phyloP scores from a whole-genome alignment of 208 protist species.

The Acanthamoeba royreba region DNA sequence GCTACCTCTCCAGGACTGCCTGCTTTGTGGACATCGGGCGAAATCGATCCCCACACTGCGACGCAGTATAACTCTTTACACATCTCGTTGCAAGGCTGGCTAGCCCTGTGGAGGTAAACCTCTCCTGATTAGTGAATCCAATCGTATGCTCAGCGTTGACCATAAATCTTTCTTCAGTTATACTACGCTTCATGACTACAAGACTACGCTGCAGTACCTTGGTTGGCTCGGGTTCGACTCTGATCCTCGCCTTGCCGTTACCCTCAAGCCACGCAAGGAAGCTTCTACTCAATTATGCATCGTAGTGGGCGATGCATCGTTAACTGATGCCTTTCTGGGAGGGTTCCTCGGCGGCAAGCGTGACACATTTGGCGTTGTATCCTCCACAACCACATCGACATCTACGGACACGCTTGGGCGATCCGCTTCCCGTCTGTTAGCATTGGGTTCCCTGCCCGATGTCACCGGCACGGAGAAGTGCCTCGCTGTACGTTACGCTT shows the following conservation, averaged over 20 bases:
- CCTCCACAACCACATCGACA: background rate
- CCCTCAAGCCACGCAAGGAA: background rate
- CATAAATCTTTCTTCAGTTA: background rate
- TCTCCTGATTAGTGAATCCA: background rate
- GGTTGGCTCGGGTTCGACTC: background rate
- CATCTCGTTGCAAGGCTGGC: background rate
- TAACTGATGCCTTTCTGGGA: background rate
- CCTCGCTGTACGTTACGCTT: background rate
- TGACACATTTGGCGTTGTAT: background rate
- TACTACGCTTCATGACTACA: background rate
- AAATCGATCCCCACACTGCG: background rate
- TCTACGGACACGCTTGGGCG: background rate
- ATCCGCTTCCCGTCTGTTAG: background rate
- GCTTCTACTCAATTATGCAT: background rate
- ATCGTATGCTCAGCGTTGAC: background rate
- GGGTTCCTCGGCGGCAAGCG: background rate
- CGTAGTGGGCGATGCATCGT: background rate
- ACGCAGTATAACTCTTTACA: background rate
- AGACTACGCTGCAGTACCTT: conserved; percentile 3
- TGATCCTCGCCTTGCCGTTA: background rate
- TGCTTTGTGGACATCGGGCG: background rate
- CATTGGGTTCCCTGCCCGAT: background rate
- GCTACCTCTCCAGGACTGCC: background rate
- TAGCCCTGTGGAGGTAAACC: conserved; percentile 21
- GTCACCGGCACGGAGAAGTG: background rate